Evolutionary conservation across 345 rosid genomes (phyloP), one percentile per base, ranked within the genome.

Genomic region (Linum lewisii): DNA sequence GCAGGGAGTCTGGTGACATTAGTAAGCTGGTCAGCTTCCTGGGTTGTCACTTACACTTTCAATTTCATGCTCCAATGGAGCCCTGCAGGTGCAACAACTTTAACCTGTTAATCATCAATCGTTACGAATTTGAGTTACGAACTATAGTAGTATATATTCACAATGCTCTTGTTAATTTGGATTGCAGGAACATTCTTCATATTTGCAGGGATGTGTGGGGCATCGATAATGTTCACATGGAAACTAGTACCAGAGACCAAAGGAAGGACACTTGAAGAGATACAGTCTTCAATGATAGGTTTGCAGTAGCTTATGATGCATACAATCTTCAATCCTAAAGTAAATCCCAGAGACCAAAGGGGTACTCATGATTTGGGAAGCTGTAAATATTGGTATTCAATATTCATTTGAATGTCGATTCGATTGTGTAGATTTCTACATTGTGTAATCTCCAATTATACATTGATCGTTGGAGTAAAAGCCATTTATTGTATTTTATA

Each of bases 171-270:
- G 7, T 19, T 49, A 7, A 4, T 15, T 49, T 19, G 7, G 7
- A 14, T 22, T 22, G 29, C 57, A 77, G 82, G 83, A 56, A 74
- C 86, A 61, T 78, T 78, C 64, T 74, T 73, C 66, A 36, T 81
- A n/a, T 81, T 72, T 26, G 68, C 73, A 4, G 66, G 50, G 47
- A 24, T 74, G 1, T 70, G 72, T 29, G 77, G 62, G 10, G 24
- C 51, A 25, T 54, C 81, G 4, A 53, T 78, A 21, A 1, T 72
- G 23, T 85, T 81, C 56, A 63, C 73, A 1, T 72, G 74, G 52
- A 69, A 63, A 64, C 18, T 78, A 54, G 82, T 82, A 14, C 85
- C 85, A 1, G 88, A 85, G 78, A 85, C 88, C 7, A 81, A 77
- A 66, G 86, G 80, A 20, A 70, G 54, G 47, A 77, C 92, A n/a